These are phyloP conservation scores for Xerocomus minutiporus DNA, from an alignment of 1,284 basidiomycete species.

Conservation along the genomic window DNA sequence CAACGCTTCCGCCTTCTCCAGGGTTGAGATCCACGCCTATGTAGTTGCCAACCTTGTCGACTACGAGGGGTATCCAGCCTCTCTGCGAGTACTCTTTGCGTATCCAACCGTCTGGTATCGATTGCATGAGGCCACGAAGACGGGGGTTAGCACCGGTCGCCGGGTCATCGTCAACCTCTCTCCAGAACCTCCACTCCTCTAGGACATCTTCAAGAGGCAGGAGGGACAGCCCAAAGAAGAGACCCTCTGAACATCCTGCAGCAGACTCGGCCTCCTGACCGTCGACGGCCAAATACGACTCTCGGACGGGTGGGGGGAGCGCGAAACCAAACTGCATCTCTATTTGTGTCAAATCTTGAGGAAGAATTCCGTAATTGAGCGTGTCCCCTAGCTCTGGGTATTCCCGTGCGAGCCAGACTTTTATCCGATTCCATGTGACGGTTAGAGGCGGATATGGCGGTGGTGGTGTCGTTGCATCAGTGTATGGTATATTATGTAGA, in stretches of 20 bases:
- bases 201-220: constrained; percentile 86
- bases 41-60: constrained; percentile 89
- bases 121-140: constrained; percentile 77
- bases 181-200: constrained; percentile 92
- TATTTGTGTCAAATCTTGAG: constrained; percentile 68
- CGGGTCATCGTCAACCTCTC: constrained; percentile 84
- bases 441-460: constrained; percentile 68
- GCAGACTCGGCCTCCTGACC: constrained; percentile 86
- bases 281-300: constrained; percentile 79
- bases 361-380: constrained; percentile 80
- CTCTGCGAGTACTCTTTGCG: constrained; percentile 86
- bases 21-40: constrained; percentile 94
- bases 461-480: constrained; percentile 37
- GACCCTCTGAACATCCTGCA: constrained; percentile 79
- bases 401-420: constrained; percentile 69
- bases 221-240: constrained; percentile 83
- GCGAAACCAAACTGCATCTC: constrained; percentile 80
- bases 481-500: constrained; percentile 50
- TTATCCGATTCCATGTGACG: constrained; percentile 77
- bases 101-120: constrained; percentile 90
- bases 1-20: constrained; percentile 67
- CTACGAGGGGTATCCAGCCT: constrained; percentile 94
- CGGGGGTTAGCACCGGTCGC: constrained; percentile 69
- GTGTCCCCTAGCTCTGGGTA: constrained; percentile 91
- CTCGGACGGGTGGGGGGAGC: constrained; percentile 74